A percentile compares a stretch with the other conserved stretches of the same genome.
Evolutionary conservation across 164 flowering plant species (phyloP).

Genomic region (Sextonia rubra): DNA sequence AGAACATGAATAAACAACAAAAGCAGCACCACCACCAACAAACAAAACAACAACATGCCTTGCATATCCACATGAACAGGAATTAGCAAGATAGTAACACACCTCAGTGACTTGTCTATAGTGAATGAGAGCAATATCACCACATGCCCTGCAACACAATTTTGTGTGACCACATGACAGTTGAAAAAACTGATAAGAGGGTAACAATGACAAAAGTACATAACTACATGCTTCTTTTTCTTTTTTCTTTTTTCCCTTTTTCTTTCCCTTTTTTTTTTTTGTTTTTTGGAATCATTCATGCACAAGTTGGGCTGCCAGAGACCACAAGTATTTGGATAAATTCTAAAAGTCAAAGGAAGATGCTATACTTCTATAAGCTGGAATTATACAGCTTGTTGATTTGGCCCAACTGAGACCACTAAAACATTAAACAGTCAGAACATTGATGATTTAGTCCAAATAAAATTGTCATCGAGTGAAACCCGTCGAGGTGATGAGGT

Average conservation of each 20-base stretch:
- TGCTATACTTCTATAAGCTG: not conserved
- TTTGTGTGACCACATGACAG: not conserved
- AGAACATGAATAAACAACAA: not conserved
- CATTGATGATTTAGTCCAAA: not conserved
- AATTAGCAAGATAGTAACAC: conserved; percentile 19
- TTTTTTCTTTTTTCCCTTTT: no score
- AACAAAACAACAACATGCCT: not conserved
- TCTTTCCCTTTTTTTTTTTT: no score
- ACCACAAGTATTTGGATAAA: no score
- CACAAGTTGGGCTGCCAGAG: no score
- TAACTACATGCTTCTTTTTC: no score
- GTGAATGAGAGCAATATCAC: conserved; percentile 94
- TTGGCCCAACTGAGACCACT: not conserved
- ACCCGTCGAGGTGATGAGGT: not conserved
- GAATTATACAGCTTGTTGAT: not conserved
- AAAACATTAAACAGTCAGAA: not conserved
- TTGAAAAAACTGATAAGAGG: not conserved
- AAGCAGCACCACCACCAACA: not conserved
- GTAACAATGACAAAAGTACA: not conserved
- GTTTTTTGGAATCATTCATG: no score
- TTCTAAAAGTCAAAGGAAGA: no score
- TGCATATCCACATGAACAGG: conserved; percentile 3
- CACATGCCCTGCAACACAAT: conserved; percentile 59
- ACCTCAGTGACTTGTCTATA: conserved; percentile 82
- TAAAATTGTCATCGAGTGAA: not conserved